These are phyloP conservation scores for Purshia tridentata DNA, from an alignment of 306 rosid species.

Conservation along the genomic window DNA sequence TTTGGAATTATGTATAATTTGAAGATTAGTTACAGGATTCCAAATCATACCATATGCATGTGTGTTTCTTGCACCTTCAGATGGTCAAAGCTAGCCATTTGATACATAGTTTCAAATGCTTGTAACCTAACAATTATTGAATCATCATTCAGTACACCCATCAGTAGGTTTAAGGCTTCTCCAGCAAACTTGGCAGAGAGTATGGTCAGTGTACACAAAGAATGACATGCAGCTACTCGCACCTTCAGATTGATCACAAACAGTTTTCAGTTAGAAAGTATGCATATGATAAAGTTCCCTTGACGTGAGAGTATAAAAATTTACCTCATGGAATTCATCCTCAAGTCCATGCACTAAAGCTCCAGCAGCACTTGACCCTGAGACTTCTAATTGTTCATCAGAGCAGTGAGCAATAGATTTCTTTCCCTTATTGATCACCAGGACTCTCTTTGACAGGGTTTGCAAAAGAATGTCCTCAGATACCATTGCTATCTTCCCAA, in stretches of 20 bases:
- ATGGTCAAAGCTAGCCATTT: conserved; percentile 54
- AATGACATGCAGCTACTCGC: conserved; percentile 67
- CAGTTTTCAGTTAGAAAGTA: neutral
- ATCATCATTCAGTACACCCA: conserved; percentile 77
- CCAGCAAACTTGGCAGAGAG: conserved; percentile 61
- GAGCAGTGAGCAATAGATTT: conserved; percentile 37
- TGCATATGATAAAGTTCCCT: neutral
- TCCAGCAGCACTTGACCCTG: conserved; percentile 66
- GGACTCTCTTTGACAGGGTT: conserved; percentile 73
- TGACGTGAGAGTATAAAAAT: neutral
- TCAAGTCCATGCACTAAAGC: conserved; percentile 88
- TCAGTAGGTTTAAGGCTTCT: conserved; percentile 60
- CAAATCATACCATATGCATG: conserved; percentile 62
- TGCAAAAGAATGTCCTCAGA: conserved; percentile 80
- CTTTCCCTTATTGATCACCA: conserved; percentile 41
- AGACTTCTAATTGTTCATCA: conserved; percentile 44
- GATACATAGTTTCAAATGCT: conserved; percentile 77
- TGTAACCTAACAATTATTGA: conserved; percentile 58
- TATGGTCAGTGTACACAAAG: conserved; percentile 48
- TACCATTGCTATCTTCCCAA: conserved; percentile 54
- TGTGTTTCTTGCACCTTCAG: conserved; percentile 67
- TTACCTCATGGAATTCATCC: conserved; percentile 92
- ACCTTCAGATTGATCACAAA: conserved; percentile 57
- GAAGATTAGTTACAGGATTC: conserved; percentile 15
- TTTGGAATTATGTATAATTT: conserved; percentile 1